Conservation (phyloP, 2,329 filamentous ascomycete species). For the Fusarium buxicola region DNA sequence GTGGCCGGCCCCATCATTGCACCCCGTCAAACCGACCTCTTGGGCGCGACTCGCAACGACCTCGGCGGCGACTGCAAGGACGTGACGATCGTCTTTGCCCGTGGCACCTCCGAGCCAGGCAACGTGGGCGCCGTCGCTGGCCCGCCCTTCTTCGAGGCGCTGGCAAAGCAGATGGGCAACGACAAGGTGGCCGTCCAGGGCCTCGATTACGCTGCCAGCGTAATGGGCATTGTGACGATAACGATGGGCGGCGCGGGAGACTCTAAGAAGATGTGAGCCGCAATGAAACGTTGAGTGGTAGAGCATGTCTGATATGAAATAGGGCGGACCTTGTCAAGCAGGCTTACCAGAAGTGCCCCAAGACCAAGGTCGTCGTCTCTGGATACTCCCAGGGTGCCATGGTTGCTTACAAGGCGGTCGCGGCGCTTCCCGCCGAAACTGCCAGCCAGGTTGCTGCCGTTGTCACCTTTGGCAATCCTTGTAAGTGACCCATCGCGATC, state of each 20-base stretch:
- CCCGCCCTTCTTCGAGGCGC: conserved; percentile 61
- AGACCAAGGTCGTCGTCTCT: conserved; percentile 59
- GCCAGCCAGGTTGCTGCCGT: conserved; percentile 45
- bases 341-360: conserved; percentile 56
- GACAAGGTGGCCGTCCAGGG: conserved; percentile 64
- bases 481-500: conserved; percentile 28
- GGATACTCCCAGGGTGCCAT: conserved; percentile 59
- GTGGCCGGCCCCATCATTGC: conserved; percentile 41
- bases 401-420: conserved; percentile 59
- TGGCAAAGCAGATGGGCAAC: conserved; percentile 55
- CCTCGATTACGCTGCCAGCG: conserved; percentile 62
- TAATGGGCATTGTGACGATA: conserved; percentile 58
- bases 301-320: conserved; percentile 1
- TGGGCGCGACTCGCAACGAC: conserved; percentile 40
- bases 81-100: conserved; percentile 67
- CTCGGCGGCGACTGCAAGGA: conserved; percentile 42
- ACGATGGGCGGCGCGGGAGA: conserved; percentile 58
- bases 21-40: conserved; percentile 23
- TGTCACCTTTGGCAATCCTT: conserved; percentile 49
- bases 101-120: conserved; percentile 64
- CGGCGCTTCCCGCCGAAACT: conserved; percentile 50
- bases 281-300: not conserved
- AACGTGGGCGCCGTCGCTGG: conserved; percentile 64
- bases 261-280: conserved; percentile 59
- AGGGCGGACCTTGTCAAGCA: conserved; percentile 43